Base-by-base conservation (phyloP, 2,329 filamentous ascomycete genomes). In the Paecilomyces niveus region DNA sequence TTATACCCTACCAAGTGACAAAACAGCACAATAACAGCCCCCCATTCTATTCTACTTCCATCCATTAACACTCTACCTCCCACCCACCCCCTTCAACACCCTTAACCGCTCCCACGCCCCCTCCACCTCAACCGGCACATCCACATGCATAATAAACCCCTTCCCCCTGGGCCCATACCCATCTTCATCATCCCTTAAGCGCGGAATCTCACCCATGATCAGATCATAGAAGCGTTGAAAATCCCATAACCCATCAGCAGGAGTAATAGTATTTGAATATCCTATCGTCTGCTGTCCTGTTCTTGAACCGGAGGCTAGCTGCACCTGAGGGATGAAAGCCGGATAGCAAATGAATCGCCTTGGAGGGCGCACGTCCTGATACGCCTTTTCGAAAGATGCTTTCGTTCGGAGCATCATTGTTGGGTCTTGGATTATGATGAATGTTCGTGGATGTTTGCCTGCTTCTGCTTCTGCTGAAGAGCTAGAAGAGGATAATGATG, bases 121-220 rank as follows among this genome's bases (percentile, higher is more conserved):
- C 55, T 76, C 69, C 13, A 78, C 68, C 3, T 69, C 64, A 1
- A 39, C 56, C 0, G 76, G 74, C 51, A 80, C 64, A 62, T 77
- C 72, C 13, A 80, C 75, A 67, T 80, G 76, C 6, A 63, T 62
- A 58, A 80, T 79, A 56, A 78, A 80, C 0, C 68, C 70, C 39
- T 71, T 75, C 1, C 78, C 78, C 10, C 61, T 67, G 0, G 78
- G 78, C 8, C 78, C 78, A 66, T 80, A 80, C 1, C 76, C 76
- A 9, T 70, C 57, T 45, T 66, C 62, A 61, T 79, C 73, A 61
- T 80, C 77, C 51, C 75, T 67, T 54, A 80, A 54, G 31, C 78
- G 68, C 1, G 76, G 74, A 10, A 79, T 71, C 57, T 80, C 78
- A 0, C 78, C 77, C 59, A 77, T 59, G 0, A 80, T 56, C 52